Conservation (phyloP, 2,329 filamentous ascomycete species). For the Reticulascus tulasneorum region DNA sequence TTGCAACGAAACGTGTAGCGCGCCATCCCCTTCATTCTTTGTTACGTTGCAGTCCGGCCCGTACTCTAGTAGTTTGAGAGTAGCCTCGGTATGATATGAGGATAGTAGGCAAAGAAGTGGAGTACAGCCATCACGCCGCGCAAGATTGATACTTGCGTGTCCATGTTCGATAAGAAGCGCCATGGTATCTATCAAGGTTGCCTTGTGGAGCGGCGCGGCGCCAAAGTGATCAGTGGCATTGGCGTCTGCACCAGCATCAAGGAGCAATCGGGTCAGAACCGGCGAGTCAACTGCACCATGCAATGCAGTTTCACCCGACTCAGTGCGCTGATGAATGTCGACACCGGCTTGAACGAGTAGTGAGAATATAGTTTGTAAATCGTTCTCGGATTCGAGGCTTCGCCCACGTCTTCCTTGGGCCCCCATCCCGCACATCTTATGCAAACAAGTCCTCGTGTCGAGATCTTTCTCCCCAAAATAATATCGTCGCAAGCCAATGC, state of each 20-base stretch:
- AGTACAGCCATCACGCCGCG: conserved; percentile 15
- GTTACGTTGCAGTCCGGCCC: conserved; percentile 12
- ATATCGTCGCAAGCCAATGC: too few relatives aligned
- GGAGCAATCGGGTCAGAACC: conserved; percentile 10
- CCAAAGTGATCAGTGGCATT: conserved; percentile 14
- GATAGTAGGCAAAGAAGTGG: conserved; percentile 16
- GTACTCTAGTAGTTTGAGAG: conserved; percentile 14
- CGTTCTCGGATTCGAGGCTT: too few relatives aligned
- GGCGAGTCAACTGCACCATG: conserved; percentile 10
- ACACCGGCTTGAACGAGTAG: conserved; percentile 19
- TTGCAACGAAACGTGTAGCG: conserved; percentile 14
- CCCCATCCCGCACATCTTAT: too few relatives aligned
- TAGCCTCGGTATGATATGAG: neutral
- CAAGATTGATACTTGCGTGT: conserved; percentile 19
- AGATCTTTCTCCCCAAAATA: neutral
- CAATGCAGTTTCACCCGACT: conserved; percentile 14
- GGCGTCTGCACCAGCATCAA: conserved; percentile 19
- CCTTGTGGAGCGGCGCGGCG: conserved; percentile 14
- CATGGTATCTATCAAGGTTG: conserved; percentile 6
- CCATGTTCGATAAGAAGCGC: conserved; percentile 19
- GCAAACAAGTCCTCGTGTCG: too few relatives aligned
- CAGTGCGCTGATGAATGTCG: conserved; percentile 16
- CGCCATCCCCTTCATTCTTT: conserved; percentile 17
- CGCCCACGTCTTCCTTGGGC: too few relatives aligned
- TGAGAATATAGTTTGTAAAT: too few relatives aligned